These are phyloP conservation scores for Glonium stellatum DNA, from an alignment of 495 filamentous ascomycete species.

Conservation along the genomic window DNA sequence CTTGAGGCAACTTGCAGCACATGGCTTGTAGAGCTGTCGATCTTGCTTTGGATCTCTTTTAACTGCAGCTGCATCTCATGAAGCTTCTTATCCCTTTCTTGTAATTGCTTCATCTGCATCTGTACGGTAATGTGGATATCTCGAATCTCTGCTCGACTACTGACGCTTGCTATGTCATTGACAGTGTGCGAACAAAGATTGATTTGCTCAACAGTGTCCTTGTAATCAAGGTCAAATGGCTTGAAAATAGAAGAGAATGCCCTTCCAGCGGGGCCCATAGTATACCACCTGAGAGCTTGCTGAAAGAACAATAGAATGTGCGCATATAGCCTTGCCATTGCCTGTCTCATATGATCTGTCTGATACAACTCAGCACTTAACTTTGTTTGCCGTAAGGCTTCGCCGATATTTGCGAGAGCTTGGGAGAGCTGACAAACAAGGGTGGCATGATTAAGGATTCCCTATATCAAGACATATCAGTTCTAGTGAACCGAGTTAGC, in stretches of 20 bases:
- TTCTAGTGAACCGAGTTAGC: too few species aligned
- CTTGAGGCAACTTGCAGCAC: background rate
- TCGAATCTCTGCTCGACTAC: background rate
- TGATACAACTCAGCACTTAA: background rate
- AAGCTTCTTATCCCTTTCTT: background rate
- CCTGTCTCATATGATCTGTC: background rate
- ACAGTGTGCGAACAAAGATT: background rate
- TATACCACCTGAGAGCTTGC: background rate
- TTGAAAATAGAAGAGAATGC: background rate
- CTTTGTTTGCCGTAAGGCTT: background rate
- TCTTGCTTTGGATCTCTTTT: background rate
- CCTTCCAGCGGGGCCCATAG: background rate
- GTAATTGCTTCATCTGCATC: background rate
- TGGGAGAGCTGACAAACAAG: background rate
- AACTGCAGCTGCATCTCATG: background rate
- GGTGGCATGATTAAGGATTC: background rate
- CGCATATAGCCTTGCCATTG: background rate
- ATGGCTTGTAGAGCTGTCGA: background rate
- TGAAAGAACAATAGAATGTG: background rate
- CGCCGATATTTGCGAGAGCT: background rate
- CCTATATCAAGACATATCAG: background rate
- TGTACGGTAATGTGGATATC: background rate
- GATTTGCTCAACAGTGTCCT: background rate
- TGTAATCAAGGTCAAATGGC: background rate
- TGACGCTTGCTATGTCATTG: background rate